These are phyloP conservation scores for Monosporascus sp. DNA, from an alignment of 2,329 filamentous ascomycete species.

Conservation along the genomic window DNA sequence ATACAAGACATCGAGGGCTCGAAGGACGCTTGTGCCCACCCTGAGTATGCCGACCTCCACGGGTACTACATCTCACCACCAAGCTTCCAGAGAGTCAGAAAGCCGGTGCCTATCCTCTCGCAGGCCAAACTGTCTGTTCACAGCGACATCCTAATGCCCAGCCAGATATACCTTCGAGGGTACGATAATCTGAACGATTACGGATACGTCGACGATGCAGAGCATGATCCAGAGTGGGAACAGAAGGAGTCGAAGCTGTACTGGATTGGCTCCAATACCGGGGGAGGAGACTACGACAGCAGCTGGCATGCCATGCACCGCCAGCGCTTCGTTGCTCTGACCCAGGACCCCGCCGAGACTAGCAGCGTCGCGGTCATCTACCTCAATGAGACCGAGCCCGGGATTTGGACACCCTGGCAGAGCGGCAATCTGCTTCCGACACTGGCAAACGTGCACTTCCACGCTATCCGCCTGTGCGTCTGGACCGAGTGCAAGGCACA, in stretches of 20 bases:
- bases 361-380: not conserved
- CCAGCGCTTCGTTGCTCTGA: conserved; percentile 38
- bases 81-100: conserved; percentile 35
- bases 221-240: conserved; percentile 41
- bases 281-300: conserved; percentile 32
- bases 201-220: conserved; percentile 35
- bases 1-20: conserved; percentile 22
- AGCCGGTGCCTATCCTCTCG: conserved; percentile 41
- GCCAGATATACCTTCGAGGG: conserved; percentile 38
- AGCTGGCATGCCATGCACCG: conserved; percentile 42
- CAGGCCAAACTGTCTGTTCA: conserved; percentile 40
- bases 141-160: conserved; percentile 48
- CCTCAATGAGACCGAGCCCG: not conserved
- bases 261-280: conserved; percentile 53
- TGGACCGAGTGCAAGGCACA: conserved; percentile 31
- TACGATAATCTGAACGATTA: conserved; percentile 15
- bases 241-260: conserved; percentile 47
- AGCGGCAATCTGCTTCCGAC: conserved; percentile 24
- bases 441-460: conserved; percentile 41
- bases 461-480: conserved; percentile 40
- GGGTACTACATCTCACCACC: conserved; percentile 40
- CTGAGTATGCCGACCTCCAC: conserved; percentile 37
- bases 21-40: conserved; percentile 39
- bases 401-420: conserved; percentile 1
- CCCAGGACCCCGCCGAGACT: conserved; percentile 24